phyloP scores from a whole-genome alignment of 164 flowering plant species.

The Pachysandra terminalis region DNA sequence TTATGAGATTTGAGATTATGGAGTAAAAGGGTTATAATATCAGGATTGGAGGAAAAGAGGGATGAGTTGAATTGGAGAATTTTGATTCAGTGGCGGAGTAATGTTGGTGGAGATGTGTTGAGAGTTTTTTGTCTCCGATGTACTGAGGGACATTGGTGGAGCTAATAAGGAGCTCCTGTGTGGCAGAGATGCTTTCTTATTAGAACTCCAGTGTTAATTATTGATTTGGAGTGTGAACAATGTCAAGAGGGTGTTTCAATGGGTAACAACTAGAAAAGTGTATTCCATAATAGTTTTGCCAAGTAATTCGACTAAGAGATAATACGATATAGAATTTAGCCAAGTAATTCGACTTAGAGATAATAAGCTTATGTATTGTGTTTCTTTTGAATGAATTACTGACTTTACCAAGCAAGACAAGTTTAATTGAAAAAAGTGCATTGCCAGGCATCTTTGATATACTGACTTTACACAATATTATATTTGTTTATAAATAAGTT shows the following conservation, averaged over 20 bases:
- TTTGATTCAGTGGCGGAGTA: neutral
- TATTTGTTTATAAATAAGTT: too few species aligned
- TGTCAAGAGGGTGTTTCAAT: too few species aligned
- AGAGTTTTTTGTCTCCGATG: neutral
- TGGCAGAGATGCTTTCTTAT: neutral
- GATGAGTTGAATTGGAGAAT: neutral
- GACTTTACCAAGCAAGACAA: too few species aligned
- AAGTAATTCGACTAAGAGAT: too few species aligned
- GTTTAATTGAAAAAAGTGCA: too few species aligned
- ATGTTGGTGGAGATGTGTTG: neutral
- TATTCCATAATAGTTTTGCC: too few species aligned
- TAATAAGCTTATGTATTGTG: neutral
- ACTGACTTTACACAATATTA: too few species aligned
- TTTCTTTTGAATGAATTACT: neutral
- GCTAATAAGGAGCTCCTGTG: neutral
- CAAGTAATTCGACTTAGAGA: neutral
- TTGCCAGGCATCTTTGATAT: too few species aligned
- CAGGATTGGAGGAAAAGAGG: neutral
- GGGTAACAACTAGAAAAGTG: too few species aligned
- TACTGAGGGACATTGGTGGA: neutral
- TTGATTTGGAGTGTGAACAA: too few species aligned
- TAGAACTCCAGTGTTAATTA: neutral
- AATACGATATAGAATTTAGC: too few species aligned
- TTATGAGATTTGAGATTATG: too few species aligned
- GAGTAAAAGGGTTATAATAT: neutral